Evolutionary conservation across 495 filamentous ascomycete genomes (phyloP), one percentile per base, ranked within the genome.

Genomic region (Trichoderma orchidacearum): DNA sequence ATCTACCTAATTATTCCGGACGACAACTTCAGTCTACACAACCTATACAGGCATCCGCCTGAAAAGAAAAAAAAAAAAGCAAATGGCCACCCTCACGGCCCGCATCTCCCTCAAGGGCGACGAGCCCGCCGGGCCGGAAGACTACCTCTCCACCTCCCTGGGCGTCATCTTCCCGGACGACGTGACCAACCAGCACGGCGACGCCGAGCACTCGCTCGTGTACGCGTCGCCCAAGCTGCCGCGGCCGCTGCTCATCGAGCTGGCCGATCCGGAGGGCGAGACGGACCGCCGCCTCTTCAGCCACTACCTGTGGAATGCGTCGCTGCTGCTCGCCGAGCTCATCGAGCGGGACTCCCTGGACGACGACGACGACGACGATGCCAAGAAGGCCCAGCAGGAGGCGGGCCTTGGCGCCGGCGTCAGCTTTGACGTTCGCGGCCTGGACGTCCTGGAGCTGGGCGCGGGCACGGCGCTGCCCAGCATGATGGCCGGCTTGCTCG

Each of bases 281-380:
- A 71, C 78, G 35, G 79, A 79, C 15, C 67, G 85, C 55, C 72
- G 68, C 36, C 76, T 93, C 34, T 95, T 91, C 66, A 83, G 83
- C 31, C 90, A 95, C 66, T 86, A 87, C 66, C 69, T 95, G 5
- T 95, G 91, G 91, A 94, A 92, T 65, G 75, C 87, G n/a, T 82
- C 77, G 0, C 70, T 92, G 60, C 72, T 85, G 55, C 73, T 90
- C 50, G 86, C 85, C 1, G 86, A 87, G 64, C 71, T 83, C 12
- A 71, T 93, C 9, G 83, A 86, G 62, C 70, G 68, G 4, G 67
- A 66, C 18, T 64, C 69, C 6, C 63, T 75, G 2, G 55, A 57
- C 2, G 3, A 69, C 12, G 31, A 60, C 27, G 66, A 52, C 27
- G n/a, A 52, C 12, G 5, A n/a, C 8, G 30, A 53, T 9, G 51